Conservation (phyloP, 495 filamentous ascomycete species). For the Massariosphaeria phaeospora region DNA sequence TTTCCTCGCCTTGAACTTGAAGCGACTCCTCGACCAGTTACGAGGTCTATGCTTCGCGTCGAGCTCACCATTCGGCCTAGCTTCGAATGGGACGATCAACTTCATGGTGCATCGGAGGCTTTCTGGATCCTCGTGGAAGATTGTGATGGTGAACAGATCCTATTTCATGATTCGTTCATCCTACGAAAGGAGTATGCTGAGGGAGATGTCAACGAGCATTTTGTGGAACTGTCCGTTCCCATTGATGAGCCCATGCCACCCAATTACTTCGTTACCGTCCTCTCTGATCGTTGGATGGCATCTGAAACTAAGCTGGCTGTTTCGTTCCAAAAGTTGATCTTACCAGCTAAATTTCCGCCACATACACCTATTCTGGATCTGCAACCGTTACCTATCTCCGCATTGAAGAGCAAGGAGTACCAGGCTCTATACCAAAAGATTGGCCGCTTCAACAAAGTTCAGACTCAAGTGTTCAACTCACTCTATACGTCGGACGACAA, state of each 20-base stretch:
- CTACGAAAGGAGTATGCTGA: slow-evolving; percentile 80
- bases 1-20: slow-evolving; percentile 90
- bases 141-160: slow-evolving; percentile 91
- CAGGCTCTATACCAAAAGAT: slow-evolving; percentile 76
- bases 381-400: slow-evolving; percentile 81
- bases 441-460: slow-evolving; percentile 92
- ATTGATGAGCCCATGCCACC: slow-evolving; percentile 97
- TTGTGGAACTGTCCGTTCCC: slow-evolving; percentile 95
- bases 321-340: slow-evolving; percentile 87
- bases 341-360: slow-evolving; percentile 92
- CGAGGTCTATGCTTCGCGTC: slow-evolving; percentile 89
- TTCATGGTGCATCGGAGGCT: slow-evolving; percentile 82
- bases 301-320: slow-evolving; percentile 90
- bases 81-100: slow-evolving; percentile 89
- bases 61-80: slow-evolving; percentile 91
- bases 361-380: slow-evolving; percentile 87
- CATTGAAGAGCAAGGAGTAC: slow-evolving; percentile 81
- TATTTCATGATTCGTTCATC: slow-evolving; percentile 94
- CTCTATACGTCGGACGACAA: slow-evolving; percentile 87
- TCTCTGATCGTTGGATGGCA: slow-evolving; percentile 97
- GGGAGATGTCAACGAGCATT: slow-evolving; percentile 79
- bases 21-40: slow-evolving; percentile 90
- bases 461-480: slow-evolving; percentile 94
- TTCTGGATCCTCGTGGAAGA: slow-evolving; percentile 98
- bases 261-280: slow-evolving; percentile 92